phyloP scores from a whole-genome alignment of 257 asterid genomes.

The Nyctanthes arbortristis region DNA sequence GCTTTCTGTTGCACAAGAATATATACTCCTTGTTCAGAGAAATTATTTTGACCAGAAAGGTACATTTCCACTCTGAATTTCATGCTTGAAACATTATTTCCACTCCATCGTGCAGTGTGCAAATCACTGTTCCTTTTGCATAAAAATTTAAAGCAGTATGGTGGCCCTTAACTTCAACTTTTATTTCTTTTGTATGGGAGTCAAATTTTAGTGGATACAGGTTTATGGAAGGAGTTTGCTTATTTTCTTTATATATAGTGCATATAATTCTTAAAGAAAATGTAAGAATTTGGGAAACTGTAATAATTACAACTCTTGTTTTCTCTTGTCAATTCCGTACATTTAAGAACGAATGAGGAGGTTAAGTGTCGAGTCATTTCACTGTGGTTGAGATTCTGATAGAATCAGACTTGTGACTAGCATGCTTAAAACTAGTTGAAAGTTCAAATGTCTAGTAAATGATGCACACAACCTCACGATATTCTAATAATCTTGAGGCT shows the following conservation, averaged over 20 bases:
- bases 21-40: no score
- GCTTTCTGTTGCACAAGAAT: no score
- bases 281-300: conserved; percentile 6
- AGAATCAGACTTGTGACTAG: conserved; percentile 4
- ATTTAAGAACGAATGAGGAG: conserved; percentile 1
- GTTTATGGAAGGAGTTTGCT: conserved; percentile 6
- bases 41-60: no score
- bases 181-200: neutral
- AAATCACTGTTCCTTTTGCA: conserved; percentile 12
- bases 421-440: conserved; percentile 6
- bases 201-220: neutral
- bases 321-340: neutral
- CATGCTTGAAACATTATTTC: no score
- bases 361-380: conserved; percentile 5
- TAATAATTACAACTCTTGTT: conserved; percentile 1
- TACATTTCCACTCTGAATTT: conserved; percentile 2
- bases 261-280: neutral
- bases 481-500: neutral
- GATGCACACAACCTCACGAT: neutral
- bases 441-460: neutral
- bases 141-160: neutral
- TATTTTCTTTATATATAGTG: conserved; percentile 2
- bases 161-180: conserved; percentile 2
- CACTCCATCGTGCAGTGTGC: no score
- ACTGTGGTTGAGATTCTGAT: neutral